A percentile compares a stretch with the other conserved stretches of the same genome.
phyloP scores from a whole-genome alignment of 2,329 filamentous ascomycete genomes.

The Penicillium sp. region DNA sequence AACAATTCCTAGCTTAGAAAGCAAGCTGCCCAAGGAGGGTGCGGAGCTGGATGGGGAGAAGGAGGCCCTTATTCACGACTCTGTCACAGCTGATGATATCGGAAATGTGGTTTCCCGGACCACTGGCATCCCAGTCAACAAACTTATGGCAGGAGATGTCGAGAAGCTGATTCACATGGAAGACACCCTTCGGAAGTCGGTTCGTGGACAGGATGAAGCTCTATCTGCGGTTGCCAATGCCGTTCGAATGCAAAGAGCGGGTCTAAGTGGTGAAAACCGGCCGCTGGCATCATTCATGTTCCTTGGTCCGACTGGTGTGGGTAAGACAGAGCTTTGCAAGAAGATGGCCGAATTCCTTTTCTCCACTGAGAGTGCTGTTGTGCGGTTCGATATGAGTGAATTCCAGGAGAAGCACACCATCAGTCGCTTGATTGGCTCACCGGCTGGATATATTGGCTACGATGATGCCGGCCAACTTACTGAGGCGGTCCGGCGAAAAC shows the following conservation, averaged over 20 bases:
- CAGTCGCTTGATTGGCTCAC: slow-evolving; percentile 85
- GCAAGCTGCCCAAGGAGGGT: slow-evolving; percentile 74
- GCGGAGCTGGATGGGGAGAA: slow-evolving; percentile 46
- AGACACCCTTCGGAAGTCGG: slow-evolving; percentile 75
- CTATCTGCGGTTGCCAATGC: slow-evolving; percentile 88
- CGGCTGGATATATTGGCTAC: slow-evolving; percentile 93
- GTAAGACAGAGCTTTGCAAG: slow-evolving; percentile 97
- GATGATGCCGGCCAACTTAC: slow-evolving; percentile 96
- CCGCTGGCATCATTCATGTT: slow-evolving; percentile 97
- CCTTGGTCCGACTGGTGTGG: slow-evolving; percentile 91
- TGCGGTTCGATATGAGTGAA: slow-evolving; percentile 96
- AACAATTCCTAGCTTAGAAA: slow-evolving; percentile 77
- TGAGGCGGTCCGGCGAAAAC: slow-evolving; percentile 90
- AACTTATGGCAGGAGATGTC: slow-evolving; percentile 88
- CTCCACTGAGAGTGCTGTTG: slow-evolving; percentile 83
- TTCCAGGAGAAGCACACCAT: slow-evolving; percentile 98
- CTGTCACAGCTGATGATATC: slow-evolving; percentile 94
- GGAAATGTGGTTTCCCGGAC: slow-evolving; percentile 85
- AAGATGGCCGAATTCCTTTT: slow-evolving; percentile 92
- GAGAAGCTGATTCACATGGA: slow-evolving; percentile 97
- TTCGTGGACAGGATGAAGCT: slow-evolving; percentile 92
- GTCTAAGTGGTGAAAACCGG: slow-evolving; percentile 85
- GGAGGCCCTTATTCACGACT: slow-evolving; percentile 78
- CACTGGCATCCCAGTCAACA: slow-evolving; percentile 89
- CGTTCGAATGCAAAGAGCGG: slow-evolving; percentile 89